phyloP scores from a whole-genome alignment of 148 eudicot species.

The Rhododendron ferrugineum region DNA sequence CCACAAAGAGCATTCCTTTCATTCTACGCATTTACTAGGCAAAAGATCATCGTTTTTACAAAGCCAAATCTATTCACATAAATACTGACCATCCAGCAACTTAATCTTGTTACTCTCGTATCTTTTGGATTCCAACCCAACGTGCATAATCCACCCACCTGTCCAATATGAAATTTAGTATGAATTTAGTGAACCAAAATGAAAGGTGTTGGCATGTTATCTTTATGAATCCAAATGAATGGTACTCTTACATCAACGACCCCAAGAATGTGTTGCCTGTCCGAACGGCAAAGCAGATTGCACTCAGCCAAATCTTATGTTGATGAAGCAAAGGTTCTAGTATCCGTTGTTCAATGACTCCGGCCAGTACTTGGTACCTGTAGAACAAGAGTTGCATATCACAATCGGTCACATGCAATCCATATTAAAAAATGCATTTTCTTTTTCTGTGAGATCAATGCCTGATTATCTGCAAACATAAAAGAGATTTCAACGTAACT shows the following conservation, averaged over 20 bases:
- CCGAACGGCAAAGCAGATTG: constrained; percentile 75
- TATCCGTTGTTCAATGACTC: constrained; percentile 73
- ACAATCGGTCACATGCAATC: neutral
- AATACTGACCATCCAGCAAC: neutral
- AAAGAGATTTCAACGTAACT: too few species aligned
- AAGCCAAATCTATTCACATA: neutral
- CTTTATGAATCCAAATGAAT: neutral
- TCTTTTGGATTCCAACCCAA: constrained; percentile 71
- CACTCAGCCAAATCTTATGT: constrained; percentile 63
- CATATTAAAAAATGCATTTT: too few species aligned
- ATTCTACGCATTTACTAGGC: neutral
- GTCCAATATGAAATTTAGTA: neutral
- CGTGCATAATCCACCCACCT: constrained; percentile 99
- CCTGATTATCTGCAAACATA: neutral
- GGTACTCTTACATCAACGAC: constrained; percentile 58
- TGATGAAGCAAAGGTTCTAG: constrained; percentile 77
- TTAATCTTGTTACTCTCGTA: constrained; percentile 27
- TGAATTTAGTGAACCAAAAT: neutral
- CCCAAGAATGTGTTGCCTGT: constrained; percentile 92
- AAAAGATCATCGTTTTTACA: neutral
- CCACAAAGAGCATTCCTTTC: neutral
- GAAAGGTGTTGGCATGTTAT: neutral
- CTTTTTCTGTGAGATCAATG: neutral
- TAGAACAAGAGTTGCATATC: constrained; percentile 1
- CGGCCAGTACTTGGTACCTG: constrained; percentile 87